Base-by-base conservation (phyloP, 306 rosid genomes). In the Sophora flavescens region DNA sequence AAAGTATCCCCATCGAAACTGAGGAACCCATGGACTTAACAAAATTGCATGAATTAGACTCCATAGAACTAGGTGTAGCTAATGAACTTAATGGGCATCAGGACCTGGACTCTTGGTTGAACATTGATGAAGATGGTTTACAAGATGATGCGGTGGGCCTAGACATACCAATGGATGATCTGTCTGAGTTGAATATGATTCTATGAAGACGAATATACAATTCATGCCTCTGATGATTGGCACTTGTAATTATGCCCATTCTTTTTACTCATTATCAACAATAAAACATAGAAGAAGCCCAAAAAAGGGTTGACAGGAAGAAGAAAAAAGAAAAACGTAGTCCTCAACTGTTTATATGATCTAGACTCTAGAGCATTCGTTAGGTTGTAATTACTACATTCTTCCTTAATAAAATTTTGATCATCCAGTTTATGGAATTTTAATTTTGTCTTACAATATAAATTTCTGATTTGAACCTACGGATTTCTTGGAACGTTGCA, bases 131-230 rank as follows among this genome's bases (percentile, higher is more conserved):
- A 14, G 97, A 87, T 36, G 88, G 79, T 48, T 77, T 88, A 59
- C 90, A 87, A 80, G 98, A 86, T 69, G 91, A 87, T 78, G 65
- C 74, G 0, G 70, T 75, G 51, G 97, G 96, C 84, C 87, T 88
- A 16, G 94, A 85, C 63, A 90, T 91, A 82, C 98, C 97, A 52
- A 88, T 91, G 98, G 98, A 91, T 69, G 98, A 94, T 78, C 89
- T 94, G 72, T 86, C 92, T 53, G 91, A 83, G 13, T 76, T 93
- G 86, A 75, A 66, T 74, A 81, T 89, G 88, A 14, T 83, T 77
- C 58, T 78, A 35, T 93, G 95, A 87, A 80, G 83, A 68, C 59
- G 73, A 88, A 72, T 76, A 81, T 82, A 71, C 75, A 93, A 81
- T 83, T 87, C 82, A 70, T 81, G 87, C 87, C 84, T 86, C 89